Base-by-base conservation (phyloP, 768 basidiomycete genomes). In the Boletus subcaerulescens region DNA sequence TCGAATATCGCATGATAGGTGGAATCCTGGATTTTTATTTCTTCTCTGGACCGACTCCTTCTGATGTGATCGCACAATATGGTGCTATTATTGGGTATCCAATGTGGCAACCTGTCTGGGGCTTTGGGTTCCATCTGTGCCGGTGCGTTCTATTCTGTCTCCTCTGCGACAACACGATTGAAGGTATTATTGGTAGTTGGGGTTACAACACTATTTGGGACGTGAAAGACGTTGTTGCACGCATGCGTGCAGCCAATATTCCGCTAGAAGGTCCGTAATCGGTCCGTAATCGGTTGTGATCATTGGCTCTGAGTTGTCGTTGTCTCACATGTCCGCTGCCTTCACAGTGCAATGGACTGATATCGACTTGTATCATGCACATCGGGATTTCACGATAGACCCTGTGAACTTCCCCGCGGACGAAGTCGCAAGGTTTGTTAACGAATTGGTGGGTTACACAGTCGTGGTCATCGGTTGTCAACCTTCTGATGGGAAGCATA, bases 1-100 rank as follows among this genome's bases (percentile, higher is more conserved):
- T 91, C 29, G 77, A 91, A 61, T 91, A 91, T 65, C 76, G 89
- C 33, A 72, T 83, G 66, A 76, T 91, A 45, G 88, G 89, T 11
- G 89, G 89, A 14, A 83, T 82, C 0, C 71, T 91, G 32, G 86
- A 90, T 70, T 82, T 91, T 58, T 90, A 89, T 74, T 89, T 87
- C 73, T 78, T 90, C 63, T 80, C 81, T 13, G 85, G 85, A 7
- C 52, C 80, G 29, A 45, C 60, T n/a, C 60, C 82, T 15, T 74
- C 76, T 48, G 67, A 68, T 12, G 88, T 88, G 12, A 77, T 87
- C 33, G 78, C 85, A 55, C 88, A 91, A 66, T 88, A 90, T 61
- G 80, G 83, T 3, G 77, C 73, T 40, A 69, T 86, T 22, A 75
- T 86, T 31, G 88, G 88, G 5, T 71, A 81, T 41, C 86, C 89